Conservation (phyloP, 768 basidiomycete genomes). For the Mycena haematopus region DNA sequence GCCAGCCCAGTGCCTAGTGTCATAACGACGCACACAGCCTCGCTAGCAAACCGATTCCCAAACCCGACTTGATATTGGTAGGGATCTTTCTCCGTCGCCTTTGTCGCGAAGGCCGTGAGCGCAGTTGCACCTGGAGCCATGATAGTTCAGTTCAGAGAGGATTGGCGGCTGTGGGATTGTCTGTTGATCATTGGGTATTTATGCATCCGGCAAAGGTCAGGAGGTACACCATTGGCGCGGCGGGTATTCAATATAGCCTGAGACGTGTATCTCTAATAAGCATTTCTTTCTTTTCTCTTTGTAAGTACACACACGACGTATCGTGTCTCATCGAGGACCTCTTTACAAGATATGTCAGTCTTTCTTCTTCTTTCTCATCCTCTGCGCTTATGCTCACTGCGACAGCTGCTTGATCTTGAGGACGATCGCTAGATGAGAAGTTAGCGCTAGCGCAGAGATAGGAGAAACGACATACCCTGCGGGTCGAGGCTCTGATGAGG, state of each 20-base stretch:
- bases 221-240: neutral
- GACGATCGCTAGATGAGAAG: conserved; percentile 49
- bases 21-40: conserved; percentile 54
- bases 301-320: conserved; percentile 22
- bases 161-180: neutral
- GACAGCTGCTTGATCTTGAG: conserved; percentile 55
- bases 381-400: conserved; percentile 29
- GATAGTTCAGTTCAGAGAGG: conserved; percentile 11
- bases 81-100: conserved; percentile 52
- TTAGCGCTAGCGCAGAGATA: neutral
- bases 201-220: neutral
- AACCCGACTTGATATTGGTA: conserved; percentile 66
- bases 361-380: neutral
- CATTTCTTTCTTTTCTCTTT: neutral
- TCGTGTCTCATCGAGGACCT: conserved; percentile 16
- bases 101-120: conserved; percentile 43
- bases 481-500: conserved; percentile 83
- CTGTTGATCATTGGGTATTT: neutral
- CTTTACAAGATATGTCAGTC: neutral
- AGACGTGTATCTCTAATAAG: neutral
- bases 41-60: conserved; percentile 61
- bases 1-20: neutral
- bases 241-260: neutral
- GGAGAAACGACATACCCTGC: conserved; percentile 56
- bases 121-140: conserved; percentile 47